These are phyloP conservation scores for Nitzschia inconspicua DNA, from an alignment of 108 stramenopile genomes.

Conservation along the genomic window DNA sequence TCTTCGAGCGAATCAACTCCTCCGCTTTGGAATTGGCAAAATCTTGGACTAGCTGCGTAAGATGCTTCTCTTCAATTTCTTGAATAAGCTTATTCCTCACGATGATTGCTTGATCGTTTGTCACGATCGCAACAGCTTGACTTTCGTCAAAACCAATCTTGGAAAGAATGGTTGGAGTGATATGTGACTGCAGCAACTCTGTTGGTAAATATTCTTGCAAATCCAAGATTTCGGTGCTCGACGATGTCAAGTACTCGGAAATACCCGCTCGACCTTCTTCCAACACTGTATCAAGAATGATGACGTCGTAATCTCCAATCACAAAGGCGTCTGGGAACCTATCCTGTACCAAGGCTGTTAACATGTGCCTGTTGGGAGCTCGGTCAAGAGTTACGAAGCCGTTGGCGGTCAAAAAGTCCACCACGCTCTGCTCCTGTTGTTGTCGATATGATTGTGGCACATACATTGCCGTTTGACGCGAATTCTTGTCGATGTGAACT, in stretches of 20 bases:
- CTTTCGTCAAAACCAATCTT: neutral
- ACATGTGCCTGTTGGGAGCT: neutral
- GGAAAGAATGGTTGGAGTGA: constrained; percentile 1
- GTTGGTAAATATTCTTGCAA: constrained; percentile 14
- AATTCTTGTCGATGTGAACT: constrained; percentile 5
- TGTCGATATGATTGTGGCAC: constrained; percentile 16
- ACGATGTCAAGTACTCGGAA: constrained; percentile 6
- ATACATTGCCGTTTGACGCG: constrained; percentile 8
- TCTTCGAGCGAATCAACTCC: constrained; percentile 3
- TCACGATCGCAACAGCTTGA: neutral
- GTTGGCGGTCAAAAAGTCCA: constrained; percentile 16
- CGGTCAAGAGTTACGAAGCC: constrained; percentile 24
- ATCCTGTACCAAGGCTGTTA: neutral
- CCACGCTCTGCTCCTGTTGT: constrained; percentile 9
- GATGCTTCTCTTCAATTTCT: neutral
- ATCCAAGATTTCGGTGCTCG: constrained; percentile 4
- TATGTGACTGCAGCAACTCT: constrained; percentile 7
- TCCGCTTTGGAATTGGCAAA: constrained; percentile 30
- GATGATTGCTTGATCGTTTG: constrained; percentile 8
- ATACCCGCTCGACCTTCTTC: constrained; percentile 1
- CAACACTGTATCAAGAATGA: neutral
- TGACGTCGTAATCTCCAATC: neutral
- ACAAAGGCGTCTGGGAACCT: neutral
- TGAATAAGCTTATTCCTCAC: constrained; percentile 1
- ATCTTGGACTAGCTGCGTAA: constrained; percentile 14